These are phyloP conservation scores for Neofusicoccum umdonicola DNA, from an alignment of 2,329 filamentous ascomycete species.

Conservation along the genomic window DNA sequence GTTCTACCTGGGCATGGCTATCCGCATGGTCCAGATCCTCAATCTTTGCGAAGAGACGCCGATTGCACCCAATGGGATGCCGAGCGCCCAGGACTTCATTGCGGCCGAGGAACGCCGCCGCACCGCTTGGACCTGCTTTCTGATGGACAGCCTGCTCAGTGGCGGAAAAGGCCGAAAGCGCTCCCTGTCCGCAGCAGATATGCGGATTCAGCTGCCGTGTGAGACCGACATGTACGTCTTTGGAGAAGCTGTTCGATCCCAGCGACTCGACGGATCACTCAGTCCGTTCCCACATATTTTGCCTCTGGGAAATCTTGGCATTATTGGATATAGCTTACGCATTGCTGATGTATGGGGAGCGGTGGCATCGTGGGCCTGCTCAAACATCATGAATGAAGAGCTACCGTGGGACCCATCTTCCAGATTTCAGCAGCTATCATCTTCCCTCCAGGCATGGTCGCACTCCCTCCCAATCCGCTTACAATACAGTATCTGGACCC, in stretches of 20 bases:
- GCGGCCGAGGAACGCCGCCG: conserved; percentile 40
- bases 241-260: conserved; percentile 37
- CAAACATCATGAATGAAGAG: conserved; percentile 34
- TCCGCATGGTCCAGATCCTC: conserved; percentile 41
- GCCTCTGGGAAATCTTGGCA: conserved; percentile 34
- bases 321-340: conserved; percentile 39
- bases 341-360: conserved; percentile 43
- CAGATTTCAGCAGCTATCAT: conserved; percentile 36
- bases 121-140: conserved; percentile 43
- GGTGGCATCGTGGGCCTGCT: conserved; percentile 41
- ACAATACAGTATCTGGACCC: conserved; percentile 37
- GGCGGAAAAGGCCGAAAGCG: conserved; percentile 41
- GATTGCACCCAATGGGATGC: conserved; percentile 29
- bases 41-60: conserved; percentile 38
- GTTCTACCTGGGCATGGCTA: conserved; percentile 44
- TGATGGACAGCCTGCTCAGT: conserved; percentile 43
- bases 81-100: conserved; percentile 40
- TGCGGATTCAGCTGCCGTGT: conserved; percentile 40
- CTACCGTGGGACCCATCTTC: conserved; percentile 37
- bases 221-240: conserved; percentile 41
- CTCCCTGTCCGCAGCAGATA: conserved; percentile 34
- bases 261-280: conserved; percentile 31
- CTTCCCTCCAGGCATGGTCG: conserved; percentile 37
- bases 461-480: conserved; percentile 33
- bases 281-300: conserved; percentile 30